Base-by-base conservation (phyloP, 306 rosid species). In the Castanea mollissima region DNA sequence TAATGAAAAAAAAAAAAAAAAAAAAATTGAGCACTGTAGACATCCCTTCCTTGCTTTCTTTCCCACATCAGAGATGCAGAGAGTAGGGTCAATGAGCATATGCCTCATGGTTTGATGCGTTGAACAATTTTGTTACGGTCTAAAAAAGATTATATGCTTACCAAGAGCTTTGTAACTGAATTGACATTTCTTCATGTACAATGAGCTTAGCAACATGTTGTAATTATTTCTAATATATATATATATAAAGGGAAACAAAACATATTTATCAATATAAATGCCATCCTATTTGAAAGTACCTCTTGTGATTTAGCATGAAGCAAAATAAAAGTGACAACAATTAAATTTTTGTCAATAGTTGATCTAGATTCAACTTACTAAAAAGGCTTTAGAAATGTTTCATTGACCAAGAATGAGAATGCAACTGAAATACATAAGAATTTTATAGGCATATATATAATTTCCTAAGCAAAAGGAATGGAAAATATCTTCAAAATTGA, bases 91-190 rank as follows among this genome's bases (percentile, higher is more conserved):
- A 94, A 83, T n/a, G 78, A 84, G 81, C 75, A 77, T 34, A 5
- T 69, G 97, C 94, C 86, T 92, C 97, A 18, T 77, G 88, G 81
- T 21, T 21, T 54, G 94, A 87, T 62, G 94, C 91, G 86, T 87
- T 91, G 71, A 83, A 77, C 74, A 94, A 89, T 88, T 94, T 97
- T 67, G 86, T 92, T 74, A 90, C 90, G 12, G 95, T 93, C 99
- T 92, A 84, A 49, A 78, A 82, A 52, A 77, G 44, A 76, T 65
- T 19, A 65, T 7, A 65, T 6, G 34, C 20, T 65, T 2, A 44
- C 34, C 5, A 78, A 55, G 23, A 69, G 67, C 73, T 52, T 34
- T 34, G 0, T 1, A 38, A 2, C 1, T 38, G 0, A 38, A 6
- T 38, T 38, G 2, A 6, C 10, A 38, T 38, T 0, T 38, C 10